These are phyloP conservation scores for Phytophthora quininea DNA, from an alignment of 352 stramenopile genomes.

Conservation along the genomic window DNA sequence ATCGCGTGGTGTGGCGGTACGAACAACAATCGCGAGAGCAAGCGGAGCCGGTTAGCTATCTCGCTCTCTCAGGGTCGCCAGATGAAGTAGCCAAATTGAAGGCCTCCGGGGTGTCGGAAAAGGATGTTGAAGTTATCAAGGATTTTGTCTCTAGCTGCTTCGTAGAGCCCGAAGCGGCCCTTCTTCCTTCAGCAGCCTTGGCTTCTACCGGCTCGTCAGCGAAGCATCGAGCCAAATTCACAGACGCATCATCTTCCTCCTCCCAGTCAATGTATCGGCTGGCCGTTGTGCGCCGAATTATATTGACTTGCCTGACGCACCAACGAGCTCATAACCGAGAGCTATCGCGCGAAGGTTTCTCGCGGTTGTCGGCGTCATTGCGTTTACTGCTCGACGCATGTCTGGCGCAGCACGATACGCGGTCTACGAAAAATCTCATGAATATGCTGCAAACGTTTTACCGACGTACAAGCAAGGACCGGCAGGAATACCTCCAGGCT, in stretches of 20 bases:
- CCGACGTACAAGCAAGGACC: slow-evolving; percentile 40
- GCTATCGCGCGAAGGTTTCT: slow-evolving; percentile 62
- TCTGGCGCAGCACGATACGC: slow-evolving; percentile 66
- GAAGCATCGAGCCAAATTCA: slow-evolving; percentile 76
- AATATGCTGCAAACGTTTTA: slow-evolving; percentile 90
- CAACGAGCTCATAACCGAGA: slow-evolving; percentile 66
- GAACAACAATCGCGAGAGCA: slow-evolving; percentile 46
- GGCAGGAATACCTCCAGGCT: slow-evolving; percentile 69
- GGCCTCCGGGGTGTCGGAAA: slow-evolving; percentile 56
- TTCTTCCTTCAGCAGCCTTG: slow-evolving; percentile 31
- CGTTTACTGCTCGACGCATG: slow-evolving; percentile 70
- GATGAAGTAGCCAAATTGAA: slow-evolving; percentile 68
- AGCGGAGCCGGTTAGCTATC: slow-evolving; percentile 55
- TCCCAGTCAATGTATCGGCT: slow-evolving; percentile 73
- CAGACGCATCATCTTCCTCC: slow-evolving; percentile 46
- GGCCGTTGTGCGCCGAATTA: slow-evolving; percentile 61
- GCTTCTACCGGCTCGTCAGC: slow-evolving; percentile 20
- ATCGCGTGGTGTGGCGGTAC: slow-evolving; percentile 68
- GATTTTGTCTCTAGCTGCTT: slow-evolving; percentile 89
- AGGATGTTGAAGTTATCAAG: slow-evolving; percentile 86
- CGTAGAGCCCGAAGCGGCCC: slow-evolving; percentile 57
- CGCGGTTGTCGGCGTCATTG: slow-evolving; percentile 55
- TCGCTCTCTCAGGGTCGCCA: slow-evolving; percentile 37
- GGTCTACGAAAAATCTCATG: slow-evolving; percentile 76
- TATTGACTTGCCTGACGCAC: slow-evolving; percentile 72